Percentiles rank a stretch among this genome's conserved stretches.
These are phyloP conservation scores for Colletotrichum simmondsii DNA, from an alignment of 2,329 filamentous ascomycete species.

Conservation along the genomic window DNA sequence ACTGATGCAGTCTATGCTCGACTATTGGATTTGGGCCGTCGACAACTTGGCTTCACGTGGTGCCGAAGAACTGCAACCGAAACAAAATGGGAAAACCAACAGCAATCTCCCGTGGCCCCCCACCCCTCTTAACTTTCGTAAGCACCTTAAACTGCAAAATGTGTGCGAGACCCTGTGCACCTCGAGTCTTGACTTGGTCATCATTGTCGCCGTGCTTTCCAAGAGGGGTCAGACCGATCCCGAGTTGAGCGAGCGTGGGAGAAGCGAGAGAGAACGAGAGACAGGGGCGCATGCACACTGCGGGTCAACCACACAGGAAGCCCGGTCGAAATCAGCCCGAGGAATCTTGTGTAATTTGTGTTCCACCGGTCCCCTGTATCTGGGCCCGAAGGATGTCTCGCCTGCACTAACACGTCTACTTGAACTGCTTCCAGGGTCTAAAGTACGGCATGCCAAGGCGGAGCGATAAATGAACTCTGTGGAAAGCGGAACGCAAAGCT, in stretches of 20 bases:
- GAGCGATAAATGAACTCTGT: neutral
- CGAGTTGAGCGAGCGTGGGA: neutral
- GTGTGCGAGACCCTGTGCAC: neutral
- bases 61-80: slow-evolving; percentile 7
- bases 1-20: neutral
- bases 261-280: neutral
- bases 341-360: neutral
- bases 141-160: neutral
- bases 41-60: slow-evolving; percentile 2
- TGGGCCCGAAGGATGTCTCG: neutral
- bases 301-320: neutral
- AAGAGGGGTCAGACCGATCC: neutral
- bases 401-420: slow-evolving; percentile 2
- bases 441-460: neutral
- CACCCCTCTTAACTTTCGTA: neutral
- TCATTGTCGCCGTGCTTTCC: neutral
- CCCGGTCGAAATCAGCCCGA: neutral
- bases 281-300: neutral
- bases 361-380: neutral
- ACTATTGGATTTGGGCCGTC: neutral
- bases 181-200: neutral
- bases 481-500: neutral
- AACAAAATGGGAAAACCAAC: neutral
- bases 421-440: neutral
- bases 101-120: neutral